Evolutionary conservation across 164 flowering plant genomes (phyloP).

Genomic region (Taxillus chinensis): DNA sequence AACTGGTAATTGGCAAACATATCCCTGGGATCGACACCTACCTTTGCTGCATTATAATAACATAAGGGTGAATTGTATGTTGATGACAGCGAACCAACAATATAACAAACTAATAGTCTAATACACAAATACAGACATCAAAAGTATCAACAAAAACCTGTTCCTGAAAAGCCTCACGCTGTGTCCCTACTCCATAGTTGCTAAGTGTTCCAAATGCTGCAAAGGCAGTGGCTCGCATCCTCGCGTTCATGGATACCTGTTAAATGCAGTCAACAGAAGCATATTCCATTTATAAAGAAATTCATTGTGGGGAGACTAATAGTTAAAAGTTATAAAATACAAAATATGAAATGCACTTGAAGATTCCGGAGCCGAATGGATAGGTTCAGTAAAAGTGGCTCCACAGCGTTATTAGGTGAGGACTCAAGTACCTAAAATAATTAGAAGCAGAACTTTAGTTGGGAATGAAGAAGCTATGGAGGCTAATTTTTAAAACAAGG

Average conservation of each 20-base stretch:
- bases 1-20: no score
- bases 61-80: no score
- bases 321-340: background rate
- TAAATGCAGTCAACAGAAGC: background rate
- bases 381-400: conserved; percentile 62
- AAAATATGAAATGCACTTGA: conserved; percentile 33
- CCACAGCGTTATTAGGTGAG: conserved; percentile 64
- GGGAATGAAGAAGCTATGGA: background rate
- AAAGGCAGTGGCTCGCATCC: conserved; percentile 78
- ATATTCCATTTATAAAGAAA: background rate
- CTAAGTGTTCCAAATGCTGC: conserved; percentile 85
- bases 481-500: background rate
- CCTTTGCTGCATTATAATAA: no score
- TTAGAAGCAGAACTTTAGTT: conserved; percentile 1
- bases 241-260: conserved; percentile 56
- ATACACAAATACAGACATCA: no score
- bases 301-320: background rate
- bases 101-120: no score
- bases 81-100: no score
- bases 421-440: conserved; percentile 58
- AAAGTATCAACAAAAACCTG: conserved; percentile 37
- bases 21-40: no score
- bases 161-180: conserved; percentile 70
- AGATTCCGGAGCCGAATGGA: conserved; percentile 78
- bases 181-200: conserved; percentile 49